Evolutionary conservation across 1,284 basidiomycete genomes (phyloP).

Genomic region (Pseudomicrostroma phylloplanum): DNA sequence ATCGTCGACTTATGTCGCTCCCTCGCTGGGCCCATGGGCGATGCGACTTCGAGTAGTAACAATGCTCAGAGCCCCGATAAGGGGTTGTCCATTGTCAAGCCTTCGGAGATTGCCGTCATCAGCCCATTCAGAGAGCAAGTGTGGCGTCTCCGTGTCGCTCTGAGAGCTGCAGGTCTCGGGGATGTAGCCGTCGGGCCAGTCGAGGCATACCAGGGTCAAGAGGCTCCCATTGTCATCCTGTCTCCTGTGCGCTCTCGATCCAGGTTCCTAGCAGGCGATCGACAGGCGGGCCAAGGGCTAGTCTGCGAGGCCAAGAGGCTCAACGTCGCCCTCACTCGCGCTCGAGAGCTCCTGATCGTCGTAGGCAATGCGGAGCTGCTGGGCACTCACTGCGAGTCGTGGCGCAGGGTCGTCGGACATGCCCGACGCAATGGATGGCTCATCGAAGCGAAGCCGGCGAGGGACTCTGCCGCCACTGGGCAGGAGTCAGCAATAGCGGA

Average conservation of each 20-base stretch:
- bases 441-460: not conserved
- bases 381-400: constrained; percentile 4
- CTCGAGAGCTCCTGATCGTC: constrained; percentile 52
- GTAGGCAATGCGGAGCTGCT: constrained; percentile 49
- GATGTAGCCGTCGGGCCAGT: constrained; percentile 39
- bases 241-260: constrained; percentile 46
- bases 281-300: constrained; percentile 45
- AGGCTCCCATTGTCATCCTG: constrained; percentile 47
- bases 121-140: constrained; percentile 53
- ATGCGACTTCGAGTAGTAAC: not conserved
- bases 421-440: constrained; percentile 8
- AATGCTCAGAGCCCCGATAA: not conserved
- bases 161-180: constrained; percentile 38
- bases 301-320: constrained; percentile 51
- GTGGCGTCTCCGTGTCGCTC: constrained; percentile 50
- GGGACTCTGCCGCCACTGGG: not conserved
- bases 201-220: constrained; percentile 17
- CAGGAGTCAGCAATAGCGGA: not conserved
- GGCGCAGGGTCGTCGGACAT: constrained; percentile 10
- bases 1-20: constrained; percentile 32
- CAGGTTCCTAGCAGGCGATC: constrained; percentile 48
- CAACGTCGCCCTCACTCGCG: constrained; percentile 53
- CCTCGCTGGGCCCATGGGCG: constrained; percentile 17
- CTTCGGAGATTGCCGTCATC: constrained; percentile 50
- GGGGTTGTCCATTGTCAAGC: constrained; percentile 15